These are phyloP conservation scores for Cardamine resedifolia DNA, from an alignment of 345 rosid genomes.

Conservation along the genomic window DNA sequence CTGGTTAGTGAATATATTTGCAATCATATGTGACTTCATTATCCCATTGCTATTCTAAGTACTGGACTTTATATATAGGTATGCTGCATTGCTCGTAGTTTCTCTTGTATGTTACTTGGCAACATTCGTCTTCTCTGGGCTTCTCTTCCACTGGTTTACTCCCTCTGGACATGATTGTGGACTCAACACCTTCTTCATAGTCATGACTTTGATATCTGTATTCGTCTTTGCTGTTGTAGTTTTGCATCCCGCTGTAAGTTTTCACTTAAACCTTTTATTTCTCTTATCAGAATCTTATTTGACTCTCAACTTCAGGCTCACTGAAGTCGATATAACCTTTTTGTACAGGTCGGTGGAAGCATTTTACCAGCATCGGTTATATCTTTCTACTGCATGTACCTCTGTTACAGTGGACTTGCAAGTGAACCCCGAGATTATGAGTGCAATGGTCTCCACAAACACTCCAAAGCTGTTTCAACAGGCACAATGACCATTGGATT, in stretches of 20 bases:
- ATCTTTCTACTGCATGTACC: constrained; percentile 90
- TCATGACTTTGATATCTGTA: constrained; percentile 65
- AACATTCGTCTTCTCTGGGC: constrained; percentile 86
- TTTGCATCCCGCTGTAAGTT: constrained; percentile 91
- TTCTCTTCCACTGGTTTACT: constrained; percentile 95
- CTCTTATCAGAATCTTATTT: not conserved
- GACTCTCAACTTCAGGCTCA: constrained; percentile 8
- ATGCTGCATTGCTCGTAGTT: constrained; percentile 68
- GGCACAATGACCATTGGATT: constrained; percentile 86
- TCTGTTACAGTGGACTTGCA: constrained; percentile 93
- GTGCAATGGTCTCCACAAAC: constrained; percentile 94
- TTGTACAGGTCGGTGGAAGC: constrained; percentile 80
- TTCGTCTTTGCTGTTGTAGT: constrained; percentile 80
- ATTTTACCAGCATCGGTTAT: constrained; percentile 93
- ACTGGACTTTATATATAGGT: constrained; percentile 49
- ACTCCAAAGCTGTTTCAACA: constrained; percentile 87
- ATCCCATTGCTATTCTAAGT: constrained; percentile 6
- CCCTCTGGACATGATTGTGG: constrained; percentile 99
- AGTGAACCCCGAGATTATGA: constrained; percentile 94
- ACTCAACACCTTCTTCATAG: constrained; percentile 82
- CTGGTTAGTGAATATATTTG: constrained; percentile 61
- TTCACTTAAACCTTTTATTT: not conserved
- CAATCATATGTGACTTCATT: not conserved
- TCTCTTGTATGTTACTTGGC: constrained; percentile 85
- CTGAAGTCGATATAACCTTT: constrained; percentile 8